Base-by-base conservation (phyloP, 2,329 filamentous ascomycete species). In the Karstenula rhodostoma region DNA sequence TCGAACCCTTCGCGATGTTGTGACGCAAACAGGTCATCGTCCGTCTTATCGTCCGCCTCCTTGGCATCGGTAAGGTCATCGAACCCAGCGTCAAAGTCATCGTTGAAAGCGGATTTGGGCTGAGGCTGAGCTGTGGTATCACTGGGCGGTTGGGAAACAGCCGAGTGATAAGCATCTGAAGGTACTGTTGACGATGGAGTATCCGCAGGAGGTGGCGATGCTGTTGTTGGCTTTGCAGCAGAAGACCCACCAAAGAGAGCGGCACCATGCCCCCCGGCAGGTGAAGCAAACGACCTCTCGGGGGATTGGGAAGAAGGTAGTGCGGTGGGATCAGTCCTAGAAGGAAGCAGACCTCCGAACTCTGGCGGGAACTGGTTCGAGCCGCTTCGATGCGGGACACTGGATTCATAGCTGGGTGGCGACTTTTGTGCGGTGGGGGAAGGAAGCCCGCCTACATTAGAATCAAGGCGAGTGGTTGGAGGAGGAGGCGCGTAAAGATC, bases 11-110 rank as follows among this genome's bases (percentile, higher is more conserved):
- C 90, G 47, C 87, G 86, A 52, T 81, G 80, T 61, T 80, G 77
- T 23, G 79, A 78, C 33, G 89, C 90, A 63, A 93, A 90, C 70
- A 89, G 93, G 65, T 94, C 91, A 60, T 94, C 91, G 60, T 94
- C 92, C 25, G 86, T 89, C 51, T 90, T 82, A 57, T 84, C 81
- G 52, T 80, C 79, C 7, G 79, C 91, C 77, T 95, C 92, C 73
- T 93, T 92, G 47, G 92, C 92, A 71, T 96, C 92, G 61, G 92
- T 89, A 17, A 96, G 85, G 57, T 92, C 92, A 69, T 92, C 90
- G 67, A 95, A 95, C 44, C 93, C 91, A 65, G 89, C 87, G 52
- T 93, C 91, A 61, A 93, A 87, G 53, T 93, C 91, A 57, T 85
- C 84, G 62, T 91, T 89, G 73, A 93, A 92, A 1, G 86, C 84